Conservation (phyloP, 2,329 filamentous ascomycete genomes). For the Fusarium metavorans region DNA sequence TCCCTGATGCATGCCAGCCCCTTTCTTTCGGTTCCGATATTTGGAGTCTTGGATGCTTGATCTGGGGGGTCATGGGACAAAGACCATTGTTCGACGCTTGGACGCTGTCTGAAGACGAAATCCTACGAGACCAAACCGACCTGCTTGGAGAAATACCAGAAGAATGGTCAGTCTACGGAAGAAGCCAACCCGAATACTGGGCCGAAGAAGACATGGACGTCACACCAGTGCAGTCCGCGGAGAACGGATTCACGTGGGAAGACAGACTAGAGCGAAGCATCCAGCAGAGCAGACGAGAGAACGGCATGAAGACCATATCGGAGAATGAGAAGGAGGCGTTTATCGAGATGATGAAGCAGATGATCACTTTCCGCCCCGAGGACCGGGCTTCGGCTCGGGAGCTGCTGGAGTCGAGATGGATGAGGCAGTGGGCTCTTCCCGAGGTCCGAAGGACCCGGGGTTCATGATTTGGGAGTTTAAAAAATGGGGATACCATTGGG, state of each 20-base stretch:
- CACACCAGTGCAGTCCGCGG: neutral
- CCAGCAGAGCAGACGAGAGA: constrained; percentile 33
- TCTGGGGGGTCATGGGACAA: constrained; percentile 37
- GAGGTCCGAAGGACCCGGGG: constrained; percentile 25
- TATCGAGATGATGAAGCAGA: constrained; percentile 37
- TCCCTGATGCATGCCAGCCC: constrained; percentile 31
- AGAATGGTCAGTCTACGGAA: constrained; percentile 33
- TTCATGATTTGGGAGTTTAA: constrained; percentile 14
- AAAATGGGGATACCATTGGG: constrained; percentile 9
- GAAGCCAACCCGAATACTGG: constrained; percentile 29
- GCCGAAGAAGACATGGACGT: constrained; percentile 18
- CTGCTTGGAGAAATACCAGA: constrained; percentile 36
- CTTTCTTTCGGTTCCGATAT: constrained; percentile 37
- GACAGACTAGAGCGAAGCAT: constrained; percentile 31
- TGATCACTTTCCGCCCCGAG: constrained; percentile 34
- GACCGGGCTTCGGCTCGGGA: constrained; percentile 25
- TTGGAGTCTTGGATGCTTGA: constrained; percentile 39
- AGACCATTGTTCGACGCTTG: constrained; percentile 39
- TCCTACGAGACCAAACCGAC: constrained; percentile 34
- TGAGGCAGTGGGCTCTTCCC: constrained; percentile 37
- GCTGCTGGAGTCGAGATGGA: constrained; percentile 31
- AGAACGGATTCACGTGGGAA: constrained; percentile 22
- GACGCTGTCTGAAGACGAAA: constrained; percentile 32
- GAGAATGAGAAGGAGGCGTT: constrained; percentile 34
- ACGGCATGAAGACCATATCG: constrained; percentile 26